phyloP scores from a whole-genome alignment of 257 asterid genomes.

The Solanum verrucosum region DNA sequence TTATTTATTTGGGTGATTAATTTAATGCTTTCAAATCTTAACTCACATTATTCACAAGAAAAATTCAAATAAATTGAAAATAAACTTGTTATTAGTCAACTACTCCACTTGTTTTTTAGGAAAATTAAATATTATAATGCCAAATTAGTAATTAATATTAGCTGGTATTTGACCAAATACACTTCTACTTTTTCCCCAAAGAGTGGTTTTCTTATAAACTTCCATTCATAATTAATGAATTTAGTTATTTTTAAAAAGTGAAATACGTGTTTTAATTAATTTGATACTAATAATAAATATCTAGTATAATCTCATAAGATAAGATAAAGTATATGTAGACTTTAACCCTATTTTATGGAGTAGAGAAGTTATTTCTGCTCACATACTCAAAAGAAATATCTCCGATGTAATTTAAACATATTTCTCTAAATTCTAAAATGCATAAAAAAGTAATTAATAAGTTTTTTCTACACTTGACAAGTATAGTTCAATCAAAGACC shows the following conservation, averaged over 20 bases:
- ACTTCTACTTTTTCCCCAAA: background rate
- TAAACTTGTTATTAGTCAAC: background rate
- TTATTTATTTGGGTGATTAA: background rate
- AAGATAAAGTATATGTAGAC: fast-evolving
- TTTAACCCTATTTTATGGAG: background rate
- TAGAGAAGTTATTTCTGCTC: background rate
- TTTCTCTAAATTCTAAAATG: background rate
- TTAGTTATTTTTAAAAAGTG: background rate
- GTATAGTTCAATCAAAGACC: no score
- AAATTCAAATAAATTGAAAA: background rate
- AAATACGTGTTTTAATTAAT: background rate
- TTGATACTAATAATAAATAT: background rate
- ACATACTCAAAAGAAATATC: background rate
- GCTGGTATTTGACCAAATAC: background rate
- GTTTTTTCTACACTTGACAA: no score
- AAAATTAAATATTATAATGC: background rate
- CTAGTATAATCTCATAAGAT: fast-evolving
- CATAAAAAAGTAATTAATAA: background rate
- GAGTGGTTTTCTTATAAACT: background rate
- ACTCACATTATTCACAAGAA: background rate
- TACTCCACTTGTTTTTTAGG: background rate
- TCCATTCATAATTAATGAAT: background rate
- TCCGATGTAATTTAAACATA: background rate
- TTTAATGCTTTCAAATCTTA: background rate
- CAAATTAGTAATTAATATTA: background rate